phyloP scores from a whole-genome alignment of 345 rosid genomes.

The Mallotus nudiflorus region DNA sequence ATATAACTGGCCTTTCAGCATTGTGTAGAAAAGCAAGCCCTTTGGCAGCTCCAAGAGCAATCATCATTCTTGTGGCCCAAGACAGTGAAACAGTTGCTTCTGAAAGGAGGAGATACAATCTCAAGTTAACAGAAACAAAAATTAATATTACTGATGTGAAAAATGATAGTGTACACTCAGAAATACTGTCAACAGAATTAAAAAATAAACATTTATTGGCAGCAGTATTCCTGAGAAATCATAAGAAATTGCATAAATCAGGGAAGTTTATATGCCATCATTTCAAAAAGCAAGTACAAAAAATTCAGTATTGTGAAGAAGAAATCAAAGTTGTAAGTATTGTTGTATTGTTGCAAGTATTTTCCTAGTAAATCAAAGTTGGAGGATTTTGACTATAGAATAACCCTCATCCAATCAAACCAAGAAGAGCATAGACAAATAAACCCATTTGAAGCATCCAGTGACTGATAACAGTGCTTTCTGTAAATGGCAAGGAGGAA shows the following conservation, averaged over 20 bases:
- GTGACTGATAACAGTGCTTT: background rate
- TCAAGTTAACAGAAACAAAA: slow-evolving; percentile 20
- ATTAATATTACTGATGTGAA: background rate
- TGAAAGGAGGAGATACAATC: slow-evolving; percentile 39
- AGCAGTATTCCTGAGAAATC: background rate
- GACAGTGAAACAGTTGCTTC: slow-evolving; percentile 76
- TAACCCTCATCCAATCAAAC: background rate
- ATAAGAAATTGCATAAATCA: background rate
- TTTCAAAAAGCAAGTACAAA: background rate
- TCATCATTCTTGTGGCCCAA: slow-evolving; percentile 95
- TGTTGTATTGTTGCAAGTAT: background rate
- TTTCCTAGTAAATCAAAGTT: background rate
- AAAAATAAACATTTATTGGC: background rate
- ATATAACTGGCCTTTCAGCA: slow-evolving; percentile 93
- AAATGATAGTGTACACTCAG: background rate
- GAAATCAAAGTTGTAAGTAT: no score
- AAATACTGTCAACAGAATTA: background rate
- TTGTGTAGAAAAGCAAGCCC: slow-evolving; percentile 97
- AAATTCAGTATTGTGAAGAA: background rate
- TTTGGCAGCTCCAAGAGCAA: slow-evolving; percentile 98
- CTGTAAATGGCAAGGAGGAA: background rate
- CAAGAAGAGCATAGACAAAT: background rate
- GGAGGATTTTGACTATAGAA: background rate
- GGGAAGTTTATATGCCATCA: background rate
- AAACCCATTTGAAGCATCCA: background rate